Conservation (phyloP, 768 basidiomycete genomes). For the Podaxis sp. region DNA sequence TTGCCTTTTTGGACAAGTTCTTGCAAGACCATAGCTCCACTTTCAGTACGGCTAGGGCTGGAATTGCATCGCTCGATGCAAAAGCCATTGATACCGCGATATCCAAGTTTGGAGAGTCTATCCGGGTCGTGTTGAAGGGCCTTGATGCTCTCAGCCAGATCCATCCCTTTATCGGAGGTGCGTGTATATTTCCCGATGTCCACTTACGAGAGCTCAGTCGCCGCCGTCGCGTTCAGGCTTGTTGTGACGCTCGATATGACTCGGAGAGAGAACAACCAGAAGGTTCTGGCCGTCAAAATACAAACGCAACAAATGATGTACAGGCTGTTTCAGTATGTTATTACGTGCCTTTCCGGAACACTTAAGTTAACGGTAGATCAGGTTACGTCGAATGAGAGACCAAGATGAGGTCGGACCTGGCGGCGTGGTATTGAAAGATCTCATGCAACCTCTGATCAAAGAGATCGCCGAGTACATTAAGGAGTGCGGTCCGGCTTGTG, state of each 20-base stretch:
- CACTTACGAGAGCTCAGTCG: constrained; percentile 31
- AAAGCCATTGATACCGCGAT: constrained; percentile 26
- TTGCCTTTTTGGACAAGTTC: constrained; percentile 20
- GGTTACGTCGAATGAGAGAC: constrained; percentile 29
- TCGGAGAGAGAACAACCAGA: constrained; percentile 51
- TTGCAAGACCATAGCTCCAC: constrained; percentile 20
- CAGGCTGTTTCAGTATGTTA: constrained; percentile 43
- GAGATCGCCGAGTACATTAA: constrained; percentile 40
- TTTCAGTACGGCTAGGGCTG: neutral
- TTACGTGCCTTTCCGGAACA: constrained; percentile 6
- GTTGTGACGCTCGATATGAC: constrained; percentile 48
- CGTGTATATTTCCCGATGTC: neutral
- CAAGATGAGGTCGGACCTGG: constrained; percentile 28
- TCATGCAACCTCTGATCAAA: constrained; percentile 29
- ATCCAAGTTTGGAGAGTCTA: constrained; percentile 27
- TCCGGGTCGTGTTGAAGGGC: constrained; percentile 29
- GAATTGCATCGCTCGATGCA: constrained; percentile 3
- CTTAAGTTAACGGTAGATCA: constrained; percentile 6
- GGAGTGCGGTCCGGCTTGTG: constrained; percentile 43
- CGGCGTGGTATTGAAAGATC: constrained; percentile 28
- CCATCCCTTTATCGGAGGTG: constrained; percentile 39
- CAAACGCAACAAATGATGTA: constrained; percentile 53
- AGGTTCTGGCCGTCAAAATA: constrained; percentile 42
- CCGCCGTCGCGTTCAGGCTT: constrained; percentile 48
- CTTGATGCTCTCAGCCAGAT: constrained; percentile 31